Evolutionary conservation across 202 grass and related monocot genomes (phyloP), one percentile per base, ranked within the genome.

Genomic region (Eragrostis tef): DNA sequence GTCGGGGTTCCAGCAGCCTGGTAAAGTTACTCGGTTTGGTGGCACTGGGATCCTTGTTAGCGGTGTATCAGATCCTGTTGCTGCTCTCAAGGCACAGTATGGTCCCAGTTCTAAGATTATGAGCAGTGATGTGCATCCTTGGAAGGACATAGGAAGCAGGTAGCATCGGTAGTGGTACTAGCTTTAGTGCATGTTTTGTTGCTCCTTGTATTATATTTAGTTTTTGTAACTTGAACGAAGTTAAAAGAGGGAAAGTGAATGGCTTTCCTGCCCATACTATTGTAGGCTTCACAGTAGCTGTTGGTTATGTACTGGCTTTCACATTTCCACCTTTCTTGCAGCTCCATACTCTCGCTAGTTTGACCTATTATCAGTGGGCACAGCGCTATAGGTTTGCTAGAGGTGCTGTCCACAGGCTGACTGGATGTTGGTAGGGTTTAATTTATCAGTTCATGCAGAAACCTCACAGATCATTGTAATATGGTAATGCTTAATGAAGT

Each of bases 131-230:
- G 61, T 61, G 24, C 86, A 94, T 39, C 60, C 86, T 44, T 94
- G 87, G 92, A 89, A 84, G 50, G 89, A 94, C 73, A 78, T 88
- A 87, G 89, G 86, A 82, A 86, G 83, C 66, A 89, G 92, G 87
- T 91, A 91, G 92, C 84, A 64, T 69, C 36, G 7, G 52, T 83
- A 90, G 83, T 73, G 25, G 46, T 80, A 86, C 75, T 17, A 78
- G 80, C 44, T 64, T 27, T 90, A 86, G 80, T 79, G 84, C 80
- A 83, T 83, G 84, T 66, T 79, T 83, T 90, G 45, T 79, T 83
- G 60, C 69, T 74, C 75, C 73, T 60, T 88, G 88, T 90, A 90
- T 73, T 69, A 94, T 94, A 94, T 89, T 89, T 91, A 89, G 83
- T 64, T 85, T 88, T 89, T 90, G 86, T 91, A 85, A 91, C 84